Conservation (phyloP, 2,329 filamentous ascomycete genomes). For the Alternaria infectoria region DNA sequence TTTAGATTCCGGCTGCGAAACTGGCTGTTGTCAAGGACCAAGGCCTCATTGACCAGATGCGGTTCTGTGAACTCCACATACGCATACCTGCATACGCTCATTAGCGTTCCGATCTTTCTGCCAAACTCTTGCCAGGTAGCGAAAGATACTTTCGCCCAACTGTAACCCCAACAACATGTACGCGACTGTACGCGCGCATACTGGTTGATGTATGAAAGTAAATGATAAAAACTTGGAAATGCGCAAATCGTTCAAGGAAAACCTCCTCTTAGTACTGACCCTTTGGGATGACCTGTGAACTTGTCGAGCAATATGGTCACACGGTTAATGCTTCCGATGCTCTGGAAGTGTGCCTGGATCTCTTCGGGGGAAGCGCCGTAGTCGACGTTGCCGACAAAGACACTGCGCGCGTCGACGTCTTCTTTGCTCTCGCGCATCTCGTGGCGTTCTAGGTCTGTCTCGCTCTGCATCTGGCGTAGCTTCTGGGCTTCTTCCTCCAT, state of each 20-base stretch:
- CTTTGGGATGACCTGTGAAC: constrained; percentile 98
- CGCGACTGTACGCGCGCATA: constrained; percentile 1
- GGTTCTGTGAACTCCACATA: constrained; percentile 99
- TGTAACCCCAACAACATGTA: background rate
- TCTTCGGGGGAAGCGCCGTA: constrained; percentile 97
- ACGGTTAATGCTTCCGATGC: constrained; percentile 94
- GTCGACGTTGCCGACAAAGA: constrained; percentile 98
- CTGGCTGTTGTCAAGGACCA: constrained; percentile 94
- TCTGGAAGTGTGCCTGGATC: constrained; percentile 98
- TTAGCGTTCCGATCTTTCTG: constrained; percentile 61
- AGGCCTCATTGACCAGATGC: constrained; percentile 86
- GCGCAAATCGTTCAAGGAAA: constrained; percentile 37
- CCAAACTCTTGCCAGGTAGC: constrained; percentile 64
- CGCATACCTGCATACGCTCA: constrained; percentile 75
- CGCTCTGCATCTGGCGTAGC: constrained; percentile 63
- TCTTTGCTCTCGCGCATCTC: constrained; percentile 91
- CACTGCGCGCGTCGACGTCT: constrained; percentile 91
- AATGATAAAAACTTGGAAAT: background rate
- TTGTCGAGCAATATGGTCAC: constrained; percentile 98
- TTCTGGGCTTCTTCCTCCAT: constrained; percentile 66
- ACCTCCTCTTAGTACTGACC: constrained; percentile 67
- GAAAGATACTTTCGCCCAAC: constrained; percentile 38
- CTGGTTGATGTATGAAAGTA: background rate
- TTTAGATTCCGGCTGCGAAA: constrained; percentile 96
- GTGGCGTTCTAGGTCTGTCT: constrained; percentile 81